phyloP scores from a whole-genome alignment of 73 alveolate species.

The Stentor coeruleus region DNA sequence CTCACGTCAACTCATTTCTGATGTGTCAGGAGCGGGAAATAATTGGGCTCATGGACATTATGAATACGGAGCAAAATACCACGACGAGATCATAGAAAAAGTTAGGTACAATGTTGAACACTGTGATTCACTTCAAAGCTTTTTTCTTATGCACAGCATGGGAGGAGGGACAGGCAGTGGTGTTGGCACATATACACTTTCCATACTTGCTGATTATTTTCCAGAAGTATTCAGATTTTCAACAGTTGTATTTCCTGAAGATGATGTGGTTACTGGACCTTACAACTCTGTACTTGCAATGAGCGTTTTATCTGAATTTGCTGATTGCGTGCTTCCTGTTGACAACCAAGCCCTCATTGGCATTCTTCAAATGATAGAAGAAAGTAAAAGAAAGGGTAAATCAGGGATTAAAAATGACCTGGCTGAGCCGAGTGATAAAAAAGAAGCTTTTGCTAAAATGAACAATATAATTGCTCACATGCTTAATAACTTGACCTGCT shows the following conservation, averaged over 20 bases:
- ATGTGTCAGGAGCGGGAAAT: conserved; percentile 96
- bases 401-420: conserved; percentile 40
- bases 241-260: conserved; percentile 99
- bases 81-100: conserved; percentile 85
- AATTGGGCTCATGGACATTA: conserved; percentile 98
- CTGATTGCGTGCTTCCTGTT: conserved; percentile 60
- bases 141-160: conserved; percentile 94
- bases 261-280: conserved; percentile 99
- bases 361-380: conserved; percentile 72
- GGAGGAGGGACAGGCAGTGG: conserved; percentile 99
- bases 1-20: conserved; percentile 90
- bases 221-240: conserved; percentile 93
- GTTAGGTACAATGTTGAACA: conserved; percentile 93
- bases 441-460: conserved; percentile 94
- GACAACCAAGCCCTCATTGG: conserved; percentile 95
- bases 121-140: conserved; percentile 98
- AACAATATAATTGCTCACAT: conserved; percentile 96
- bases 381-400: conserved; percentile 32
- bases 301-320: conserved; percentile 89
- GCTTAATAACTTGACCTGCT: conserved; percentile 97
- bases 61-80: conserved; percentile 87
- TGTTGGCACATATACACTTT: conserved; percentile 93
- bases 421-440: conserved; percentile 39
- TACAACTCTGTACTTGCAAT: conserved; percentile 96
- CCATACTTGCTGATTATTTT: conserved; percentile 40